A percentile compares a stretch with the other conserved stretches of the same genome.
Conservation (phyloP, 257 asterid species). For the Knoxia roxburghii region DNA sequence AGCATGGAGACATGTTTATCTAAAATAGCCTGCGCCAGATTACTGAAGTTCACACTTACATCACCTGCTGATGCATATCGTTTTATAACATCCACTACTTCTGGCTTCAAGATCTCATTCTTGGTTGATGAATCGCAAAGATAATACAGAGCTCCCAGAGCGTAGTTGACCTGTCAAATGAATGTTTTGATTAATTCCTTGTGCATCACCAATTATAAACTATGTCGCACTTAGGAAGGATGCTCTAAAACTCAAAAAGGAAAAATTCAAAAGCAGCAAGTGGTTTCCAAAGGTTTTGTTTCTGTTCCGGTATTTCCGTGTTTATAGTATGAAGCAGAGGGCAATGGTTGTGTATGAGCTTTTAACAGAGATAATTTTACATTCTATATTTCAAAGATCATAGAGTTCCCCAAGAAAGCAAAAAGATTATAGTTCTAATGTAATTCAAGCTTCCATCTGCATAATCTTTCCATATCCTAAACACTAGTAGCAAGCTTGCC, state of each 20-base stretch:
- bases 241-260: not conserved
- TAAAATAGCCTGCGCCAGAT: slow-evolving; percentile 76
- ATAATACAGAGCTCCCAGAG: slow-evolving; percentile 70
- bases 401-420: too few species aligned
- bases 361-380: too few species aligned
- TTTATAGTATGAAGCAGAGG: not conserved
- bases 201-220: not conserved
- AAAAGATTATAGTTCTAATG: not conserved
- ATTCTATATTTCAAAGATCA: too few species aligned
- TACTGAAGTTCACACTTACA: slow-evolving; percentile 54
- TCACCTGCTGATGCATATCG: slow-evolving; percentile 64
- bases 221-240: not conserved
- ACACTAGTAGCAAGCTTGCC: not conserved
- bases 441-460: not conserved
- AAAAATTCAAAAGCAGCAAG: not conserved
- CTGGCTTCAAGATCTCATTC: slow-evolving; percentile 69
- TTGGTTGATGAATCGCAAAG: slow-evolving; percentile 54
- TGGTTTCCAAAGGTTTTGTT: not conserved
- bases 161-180: slow-evolving; percentile 59
- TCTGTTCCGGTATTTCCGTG: not conserved
- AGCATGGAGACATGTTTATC: slow-evolving; percentile 40
- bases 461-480: not conserved
- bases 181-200: too few species aligned
- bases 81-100: slow-evolving; percentile 60
- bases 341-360: too few species aligned